Base-by-base conservation (phyloP, 371 early-diverging fungal species). In the Mortierella sp. region DNA sequence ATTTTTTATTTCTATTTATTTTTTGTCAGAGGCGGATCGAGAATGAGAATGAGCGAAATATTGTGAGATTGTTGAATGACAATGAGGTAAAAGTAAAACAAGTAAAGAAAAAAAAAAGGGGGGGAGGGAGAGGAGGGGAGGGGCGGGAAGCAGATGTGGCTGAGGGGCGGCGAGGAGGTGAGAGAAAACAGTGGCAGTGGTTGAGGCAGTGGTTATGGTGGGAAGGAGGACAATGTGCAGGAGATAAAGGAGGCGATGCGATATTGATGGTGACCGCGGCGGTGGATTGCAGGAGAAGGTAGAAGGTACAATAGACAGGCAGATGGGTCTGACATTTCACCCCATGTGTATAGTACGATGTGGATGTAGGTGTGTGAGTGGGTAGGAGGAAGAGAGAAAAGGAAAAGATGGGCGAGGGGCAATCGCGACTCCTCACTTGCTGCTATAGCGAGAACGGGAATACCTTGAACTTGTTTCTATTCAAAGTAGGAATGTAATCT, bases 401-500 rank as follows among this genome's bases (percentile, higher is more conserved):
- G 17, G 53, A 29, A 17, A 53, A 28, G 13, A 40, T 15, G 12
- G 10, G n/a, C 23, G 53, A 53, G 53, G 53, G 53, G 31, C 62
- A 63, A 47, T n/a, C 26, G 45, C 60, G 28, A 32, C 35, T 55
- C 32, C 26, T 49, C 55, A 10, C 28, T 28, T 53, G 35, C n/a
- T 35, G n/a, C 43, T 28, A 32, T 47, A 40, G 70, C 15, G 54
- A 17, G 49, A 68, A 61, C 55, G 55, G 68, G 68, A 68, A 68
- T 57, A 28, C 26, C 9, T 37, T 49, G 49, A 28, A 9, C 19
- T 23, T 35, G 7, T 49, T 28, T 47, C 29, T n/a, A n/a, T 40
- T 23, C 35, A 40, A 12, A 4, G 62, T 37, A 31, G 59, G 59
- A 59, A 59, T 59, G 59, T 51, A 26, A 23, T 23, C 19, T 28